phyloP scores from a whole-genome alignment of 2,329 filamentous ascomycete genomes.

The Colletotrichum graminicola region DNA sequence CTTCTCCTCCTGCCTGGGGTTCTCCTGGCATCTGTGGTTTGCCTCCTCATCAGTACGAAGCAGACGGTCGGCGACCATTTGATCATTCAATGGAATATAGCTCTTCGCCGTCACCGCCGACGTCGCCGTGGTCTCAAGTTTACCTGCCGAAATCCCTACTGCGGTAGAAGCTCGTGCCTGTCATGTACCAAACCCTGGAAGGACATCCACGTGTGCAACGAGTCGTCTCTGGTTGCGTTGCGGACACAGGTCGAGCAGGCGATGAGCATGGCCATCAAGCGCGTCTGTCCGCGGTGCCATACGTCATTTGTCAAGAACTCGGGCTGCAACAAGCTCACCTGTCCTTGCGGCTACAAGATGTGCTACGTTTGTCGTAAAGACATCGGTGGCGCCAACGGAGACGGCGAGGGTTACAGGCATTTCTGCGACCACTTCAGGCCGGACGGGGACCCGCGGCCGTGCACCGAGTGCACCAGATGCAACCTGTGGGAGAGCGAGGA shows the following conservation, averaged over 20 bases:
- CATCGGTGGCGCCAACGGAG: constrained; percentile 61
- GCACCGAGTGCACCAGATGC: constrained; percentile 83
- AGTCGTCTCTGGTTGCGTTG: constrained; percentile 83
- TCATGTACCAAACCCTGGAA: constrained; percentile 85
- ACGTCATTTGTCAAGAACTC: constrained; percentile 92
- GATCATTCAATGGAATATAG: constrained; percentile 64
- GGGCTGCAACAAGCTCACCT: constrained; percentile 97
- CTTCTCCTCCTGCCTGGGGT: constrained; percentile 68
- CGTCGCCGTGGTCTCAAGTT: constrained; percentile 82
- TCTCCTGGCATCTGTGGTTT: constrained; percentile 60
- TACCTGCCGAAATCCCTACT: constrained; percentile 77
- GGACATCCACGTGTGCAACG: constrained; percentile 91
- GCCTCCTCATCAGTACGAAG: constrained; percentile 58
- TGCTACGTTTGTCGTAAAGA: constrained; percentile 94
- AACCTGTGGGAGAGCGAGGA: constrained; percentile 85
- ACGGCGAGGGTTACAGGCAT: constrained; percentile 84
- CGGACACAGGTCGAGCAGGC: constrained; percentile 92
- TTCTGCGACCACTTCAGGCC: constrained; percentile 97
- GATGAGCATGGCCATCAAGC: constrained; percentile 93
- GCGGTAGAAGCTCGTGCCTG: constrained; percentile 80
- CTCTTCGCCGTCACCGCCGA: constrained; percentile 76
- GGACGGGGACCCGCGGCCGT: constrained; percentile 77
- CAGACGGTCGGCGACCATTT: constrained; percentile 58
- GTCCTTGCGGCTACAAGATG: constrained; percentile 96
- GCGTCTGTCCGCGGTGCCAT: constrained; percentile 91